Evolutionary conservation across 805 yeast genomes (phyloP).

Genomic region (Ogataea polymorpha): DNA sequence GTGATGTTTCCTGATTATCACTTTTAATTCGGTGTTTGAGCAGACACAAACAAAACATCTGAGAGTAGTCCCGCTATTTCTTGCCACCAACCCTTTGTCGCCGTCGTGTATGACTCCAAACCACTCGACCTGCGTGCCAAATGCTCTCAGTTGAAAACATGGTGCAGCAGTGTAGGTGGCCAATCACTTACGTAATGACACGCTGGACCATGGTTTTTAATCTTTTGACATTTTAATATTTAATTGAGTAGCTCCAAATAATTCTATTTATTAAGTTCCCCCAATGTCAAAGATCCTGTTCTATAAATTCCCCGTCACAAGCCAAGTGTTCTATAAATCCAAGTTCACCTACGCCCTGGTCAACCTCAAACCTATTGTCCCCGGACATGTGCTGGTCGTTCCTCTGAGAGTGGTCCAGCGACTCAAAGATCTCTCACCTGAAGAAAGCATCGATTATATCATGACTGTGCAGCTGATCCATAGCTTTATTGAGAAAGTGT

Average conservation of each 20-base stretch:
- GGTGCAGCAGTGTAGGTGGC: too few species aligned
- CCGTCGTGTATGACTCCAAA: too few species aligned
- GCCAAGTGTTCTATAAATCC: slow-evolving; percentile 57
- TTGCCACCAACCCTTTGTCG: too few species aligned
- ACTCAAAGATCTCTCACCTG: slow-evolving; percentile 64
- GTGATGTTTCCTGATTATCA: too few species aligned
- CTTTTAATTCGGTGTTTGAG: too few species aligned
- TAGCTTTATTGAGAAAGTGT: slow-evolving; percentile 59
- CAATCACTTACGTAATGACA: too few species aligned
- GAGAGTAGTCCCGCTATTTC: too few species aligned
- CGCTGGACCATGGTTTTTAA: too few species aligned
- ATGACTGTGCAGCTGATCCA: slow-evolving; percentile 69
- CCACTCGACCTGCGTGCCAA: too few species aligned
- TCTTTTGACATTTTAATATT: background rate
- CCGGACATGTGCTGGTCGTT: slow-evolving; percentile 90
- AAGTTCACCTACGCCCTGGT: slow-evolving; percentile 79
- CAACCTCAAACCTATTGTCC: slow-evolving; percentile 85
- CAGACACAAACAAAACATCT: too few species aligned
- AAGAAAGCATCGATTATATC: slow-evolving; percentile 78
- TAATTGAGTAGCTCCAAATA: background rate
- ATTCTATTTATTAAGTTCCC: background rate
- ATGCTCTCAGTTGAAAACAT: too few species aligned
- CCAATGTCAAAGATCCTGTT: slow-evolving; percentile 37
- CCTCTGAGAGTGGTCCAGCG: slow-evolving; percentile 71
- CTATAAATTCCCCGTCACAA: slow-evolving; percentile 51